Evolutionary conservation across 2,329 filamentous ascomycete genomes (phyloP).

Genomic region (Trichophyton equinum): DNA sequence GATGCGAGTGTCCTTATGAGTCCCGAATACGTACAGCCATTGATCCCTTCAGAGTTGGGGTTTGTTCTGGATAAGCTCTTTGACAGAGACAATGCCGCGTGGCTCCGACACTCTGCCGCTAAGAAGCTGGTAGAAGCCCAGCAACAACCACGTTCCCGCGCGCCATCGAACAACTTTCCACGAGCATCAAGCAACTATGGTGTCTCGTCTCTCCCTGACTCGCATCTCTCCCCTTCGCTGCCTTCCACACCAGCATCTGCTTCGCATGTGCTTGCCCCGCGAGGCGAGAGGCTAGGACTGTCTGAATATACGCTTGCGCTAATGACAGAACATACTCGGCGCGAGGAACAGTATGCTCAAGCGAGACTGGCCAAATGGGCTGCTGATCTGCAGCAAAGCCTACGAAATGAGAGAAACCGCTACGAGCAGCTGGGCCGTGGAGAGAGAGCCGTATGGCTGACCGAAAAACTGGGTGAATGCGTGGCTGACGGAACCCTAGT

Average conservation of each 20-base stretch:
- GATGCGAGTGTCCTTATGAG: slow-evolving; percentile 91
- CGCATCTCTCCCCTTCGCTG: slow-evolving; percentile 16
- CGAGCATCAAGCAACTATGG: slow-evolving; percentile 14
- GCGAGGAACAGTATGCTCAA: slow-evolving; percentile 50
- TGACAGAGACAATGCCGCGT: slow-evolving; percentile 62
- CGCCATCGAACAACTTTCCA: slow-evolving; percentile 8
- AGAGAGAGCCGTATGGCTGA: slow-evolving; percentile 58
- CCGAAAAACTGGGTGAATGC: slow-evolving; percentile 53
- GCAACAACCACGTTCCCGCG: slow-evolving; percentile 22
- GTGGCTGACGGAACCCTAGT: slow-evolving; percentile 53
- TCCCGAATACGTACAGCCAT: slow-evolving; percentile 72
- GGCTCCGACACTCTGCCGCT: slow-evolving; percentile 69
- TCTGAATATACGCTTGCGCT: slow-evolving; percentile 49
- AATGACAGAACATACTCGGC: slow-evolving; percentile 46
- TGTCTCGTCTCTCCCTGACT: slow-evolving; percentile 23
- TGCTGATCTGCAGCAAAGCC: slow-evolving; percentile 61
- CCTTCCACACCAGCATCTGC: slow-evolving; percentile 13
- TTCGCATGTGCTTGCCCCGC: slow-evolving; percentile 20
- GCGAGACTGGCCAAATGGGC: slow-evolving; percentile 75
- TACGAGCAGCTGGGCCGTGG: slow-evolving; percentile 51
- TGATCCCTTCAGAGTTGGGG: slow-evolving; percentile 61
- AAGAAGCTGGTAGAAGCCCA: slow-evolving; percentile 70
- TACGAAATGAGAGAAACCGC: slow-evolving; percentile 58
- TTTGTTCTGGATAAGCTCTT: slow-evolving; percentile 62
- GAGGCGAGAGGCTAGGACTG: slow-evolving; percentile 17